These are phyloP conservation scores for Jaapia argillacea DNA, from an alignment of 768 basidiomycete genomes.

Conservation along the genomic window DNA sequence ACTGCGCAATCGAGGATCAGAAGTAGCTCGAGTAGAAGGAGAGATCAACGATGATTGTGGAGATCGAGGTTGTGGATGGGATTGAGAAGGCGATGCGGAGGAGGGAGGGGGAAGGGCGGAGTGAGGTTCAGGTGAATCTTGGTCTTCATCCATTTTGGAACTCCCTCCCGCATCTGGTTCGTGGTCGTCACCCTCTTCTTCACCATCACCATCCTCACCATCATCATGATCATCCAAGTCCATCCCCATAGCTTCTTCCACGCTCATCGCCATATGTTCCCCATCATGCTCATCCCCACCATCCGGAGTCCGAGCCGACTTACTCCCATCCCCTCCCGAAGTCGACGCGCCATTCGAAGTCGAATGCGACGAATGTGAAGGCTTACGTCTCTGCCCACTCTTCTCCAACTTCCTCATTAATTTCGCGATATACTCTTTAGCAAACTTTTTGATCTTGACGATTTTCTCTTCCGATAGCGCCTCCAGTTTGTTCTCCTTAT, in stretches of 20 bases:
- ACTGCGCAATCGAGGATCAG: no score
- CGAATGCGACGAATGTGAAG: slow-evolving; percentile 7
- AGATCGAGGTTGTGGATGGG: no score
- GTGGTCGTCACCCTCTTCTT: no score
- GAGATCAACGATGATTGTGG: no score
- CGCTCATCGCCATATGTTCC: slow-evolving; percentile 13
- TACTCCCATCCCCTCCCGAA: neutral
- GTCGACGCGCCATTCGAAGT: slow-evolving; percentile 2
- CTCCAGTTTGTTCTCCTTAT: slow-evolving; percentile 64
- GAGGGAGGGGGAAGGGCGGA: no score
- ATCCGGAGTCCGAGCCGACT: slow-evolving; percentile 9
- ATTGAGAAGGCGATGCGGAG: no score
- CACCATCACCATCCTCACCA: slow-evolving; percentile 23
- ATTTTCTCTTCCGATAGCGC: slow-evolving; percentile 79
- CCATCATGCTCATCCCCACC: slow-evolving; percentile 14
- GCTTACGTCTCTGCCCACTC: slow-evolving; percentile 12
- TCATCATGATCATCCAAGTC: slow-evolving; percentile 29
- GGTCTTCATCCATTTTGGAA: neutral
- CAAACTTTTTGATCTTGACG: slow-evolving; percentile 84
- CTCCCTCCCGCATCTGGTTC: neutral
- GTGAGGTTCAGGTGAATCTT: neutral
- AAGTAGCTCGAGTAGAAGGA: no score
- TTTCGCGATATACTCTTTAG: slow-evolving; percentile 85
- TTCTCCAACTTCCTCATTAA: slow-evolving; percentile 61
- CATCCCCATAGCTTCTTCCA: slow-evolving; percentile 24